These are phyloP conservation scores for Fusarium protoensiforme DNA, from an alignment of 2,329 filamentous ascomycete genomes.

Conservation along the genomic window DNA sequence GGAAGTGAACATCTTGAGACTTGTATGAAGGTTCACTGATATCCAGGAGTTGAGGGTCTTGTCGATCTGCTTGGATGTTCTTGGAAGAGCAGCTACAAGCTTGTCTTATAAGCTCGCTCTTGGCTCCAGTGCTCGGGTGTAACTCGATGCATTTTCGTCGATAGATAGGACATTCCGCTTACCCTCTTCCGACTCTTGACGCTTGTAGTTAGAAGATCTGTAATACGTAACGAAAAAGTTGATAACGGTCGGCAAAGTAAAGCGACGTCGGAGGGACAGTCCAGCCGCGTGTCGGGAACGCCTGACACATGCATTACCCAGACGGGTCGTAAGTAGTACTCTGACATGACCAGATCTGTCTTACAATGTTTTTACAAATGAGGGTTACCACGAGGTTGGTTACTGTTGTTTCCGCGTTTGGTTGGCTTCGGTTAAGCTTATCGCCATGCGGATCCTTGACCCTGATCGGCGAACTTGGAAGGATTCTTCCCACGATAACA, in stretches of 20 bases:
- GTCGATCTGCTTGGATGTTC: not conserved
- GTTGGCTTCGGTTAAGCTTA: not conserved
- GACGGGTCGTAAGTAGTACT: not conserved
- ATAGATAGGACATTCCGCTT: not conserved
- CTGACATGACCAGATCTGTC: not conserved
- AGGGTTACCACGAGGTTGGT: not conserved
- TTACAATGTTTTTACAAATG: not conserved
- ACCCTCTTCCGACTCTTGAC: not conserved
- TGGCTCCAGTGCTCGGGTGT: not conserved
- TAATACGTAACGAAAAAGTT: not conserved
- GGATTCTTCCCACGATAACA: not conserved
- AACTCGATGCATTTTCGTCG: not conserved
- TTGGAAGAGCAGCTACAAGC: not conserved
- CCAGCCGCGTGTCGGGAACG: not conserved
- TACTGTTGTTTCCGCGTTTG: not conserved
- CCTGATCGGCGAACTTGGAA: not conserved
- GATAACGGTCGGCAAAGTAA: not conserved
- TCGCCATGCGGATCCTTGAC: not conserved
- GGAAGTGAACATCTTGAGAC: not conserved
- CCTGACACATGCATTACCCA: not conserved
- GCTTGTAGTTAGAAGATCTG: not conserved
- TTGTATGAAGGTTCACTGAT: not conserved
- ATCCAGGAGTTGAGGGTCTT: slow-evolving; percentile 51
- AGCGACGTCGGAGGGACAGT: not conserved
- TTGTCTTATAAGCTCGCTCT: not conserved